phyloP scores from a whole-genome alignment of 2,329 filamentous ascomycete species.

The Ophiocordyceps camponoti-rufipedis region DNA sequence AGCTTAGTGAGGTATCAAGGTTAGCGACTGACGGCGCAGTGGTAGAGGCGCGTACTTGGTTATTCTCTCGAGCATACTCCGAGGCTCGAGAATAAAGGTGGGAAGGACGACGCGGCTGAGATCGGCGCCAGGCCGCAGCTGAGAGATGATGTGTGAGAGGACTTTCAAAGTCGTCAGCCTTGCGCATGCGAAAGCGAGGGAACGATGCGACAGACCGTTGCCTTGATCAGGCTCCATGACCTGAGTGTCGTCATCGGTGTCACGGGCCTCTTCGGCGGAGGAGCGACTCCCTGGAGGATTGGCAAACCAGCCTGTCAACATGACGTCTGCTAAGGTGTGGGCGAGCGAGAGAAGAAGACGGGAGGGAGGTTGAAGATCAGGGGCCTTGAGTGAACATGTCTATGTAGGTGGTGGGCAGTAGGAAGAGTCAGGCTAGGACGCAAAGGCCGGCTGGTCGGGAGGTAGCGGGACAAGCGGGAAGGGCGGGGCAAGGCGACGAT shows the following conservation, averaged over 20 bases:
- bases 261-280: conserved; percentile 36
- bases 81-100: conserved; percentile 93
- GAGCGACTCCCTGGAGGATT: conserved; percentile 27
- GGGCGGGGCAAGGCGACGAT: background rate
- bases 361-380: background rate
- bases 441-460: background rate
- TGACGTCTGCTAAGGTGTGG: conserved; percentile 6
- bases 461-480: background rate
- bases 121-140: conserved; percentile 87
- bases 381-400: background rate
- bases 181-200: background rate
- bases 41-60: conserved; percentile 54
- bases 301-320: conserved; percentile 24
- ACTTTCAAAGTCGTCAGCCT: conserved; percentile 31
- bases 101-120: conserved; percentile 85
- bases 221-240: conserved; percentile 84
- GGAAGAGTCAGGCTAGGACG: conserved; percentile 1
- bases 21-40: background rate
- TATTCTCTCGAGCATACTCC: conserved; percentile 95
- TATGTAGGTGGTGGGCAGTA: background rate
- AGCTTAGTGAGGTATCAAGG: conserved; percentile 33
- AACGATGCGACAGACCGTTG: conserved; percentile 46
- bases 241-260: conserved; percentile 50
- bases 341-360: background rate
- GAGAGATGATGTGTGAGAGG: conserved; percentile 90